Conservation (phyloP, 169 alveolate species). For the Eimeria maxima region DNA sequence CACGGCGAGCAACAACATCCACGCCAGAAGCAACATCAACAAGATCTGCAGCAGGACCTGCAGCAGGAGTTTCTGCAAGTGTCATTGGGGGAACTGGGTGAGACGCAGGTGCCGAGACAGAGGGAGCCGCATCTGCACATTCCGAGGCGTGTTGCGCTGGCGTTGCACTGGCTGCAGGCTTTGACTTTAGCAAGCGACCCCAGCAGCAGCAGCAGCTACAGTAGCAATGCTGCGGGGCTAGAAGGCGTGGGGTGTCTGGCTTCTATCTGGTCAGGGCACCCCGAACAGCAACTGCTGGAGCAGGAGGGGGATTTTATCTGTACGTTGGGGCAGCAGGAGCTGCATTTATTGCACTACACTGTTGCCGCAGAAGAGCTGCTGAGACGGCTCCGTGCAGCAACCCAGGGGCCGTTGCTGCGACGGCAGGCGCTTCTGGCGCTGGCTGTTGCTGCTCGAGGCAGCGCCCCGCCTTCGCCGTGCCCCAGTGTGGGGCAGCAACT, state of each 20-base stretch:
- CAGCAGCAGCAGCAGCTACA: conserved; percentile 4
- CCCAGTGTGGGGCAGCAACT: conserved; percentile 41
- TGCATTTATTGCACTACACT: conserved; percentile 41
- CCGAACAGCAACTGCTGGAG: conserved; percentile 4
- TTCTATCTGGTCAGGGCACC: conserved; percentile 8
- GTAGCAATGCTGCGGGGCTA: not conserved
- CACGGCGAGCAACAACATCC: not conserved
- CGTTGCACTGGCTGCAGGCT: conserved; percentile 47
- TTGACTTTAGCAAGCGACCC: not conserved
- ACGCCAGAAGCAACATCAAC: not conserved
- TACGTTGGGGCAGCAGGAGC: conserved; percentile 52
- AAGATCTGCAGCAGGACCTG: too few relatives aligned
- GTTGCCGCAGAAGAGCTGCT: conserved; percentile 49
- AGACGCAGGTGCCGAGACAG: conserved; percentile 33
- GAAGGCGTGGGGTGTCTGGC: conserved; percentile 16
- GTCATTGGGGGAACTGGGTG: not conserved
- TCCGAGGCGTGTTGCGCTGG: conserved; percentile 50
- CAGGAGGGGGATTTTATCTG: not conserved
- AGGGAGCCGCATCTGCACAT: conserved; percentile 52
- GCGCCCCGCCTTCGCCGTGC: conserved; percentile 37
- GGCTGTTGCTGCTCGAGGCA: conserved; percentile 51
- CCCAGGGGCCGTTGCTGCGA: conserved; percentile 58
- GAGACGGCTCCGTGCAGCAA: conserved; percentile 58
- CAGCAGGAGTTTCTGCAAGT: not conserved
- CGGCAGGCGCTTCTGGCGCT: conserved; percentile 38